Conservation (phyloP, 192 early-diverging fungal genomes). For the Spizellomyces punctatus region DNA sequence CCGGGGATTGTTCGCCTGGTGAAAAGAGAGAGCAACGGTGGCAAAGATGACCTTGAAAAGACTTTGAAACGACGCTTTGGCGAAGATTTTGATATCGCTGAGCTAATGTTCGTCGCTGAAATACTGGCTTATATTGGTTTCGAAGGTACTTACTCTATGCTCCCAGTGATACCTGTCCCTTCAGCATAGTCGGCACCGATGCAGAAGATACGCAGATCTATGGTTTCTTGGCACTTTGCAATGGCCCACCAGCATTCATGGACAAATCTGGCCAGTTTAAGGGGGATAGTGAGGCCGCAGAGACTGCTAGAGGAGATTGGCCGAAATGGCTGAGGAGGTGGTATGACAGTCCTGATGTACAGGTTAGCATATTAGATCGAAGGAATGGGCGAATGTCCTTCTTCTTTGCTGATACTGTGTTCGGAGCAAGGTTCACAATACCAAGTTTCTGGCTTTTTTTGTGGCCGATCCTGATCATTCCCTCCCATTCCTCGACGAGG, state of each 20-base stretch:
- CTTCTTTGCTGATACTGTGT: background rate
- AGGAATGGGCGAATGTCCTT: background rate
- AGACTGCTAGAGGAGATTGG: constrained; percentile 37
- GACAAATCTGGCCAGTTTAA: constrained; percentile 14
- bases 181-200: constrained; percentile 42
- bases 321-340: constrained; percentile 35
- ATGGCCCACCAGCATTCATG: constrained; percentile 40
- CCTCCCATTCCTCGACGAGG: constrained; percentile 36
- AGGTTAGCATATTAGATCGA: constrained; percentile 23
- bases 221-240: constrained; percentile 42
- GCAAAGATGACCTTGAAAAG: constrained; percentile 33
- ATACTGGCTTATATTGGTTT: background rate
- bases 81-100: constrained; percentile 33
- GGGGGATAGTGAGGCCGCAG: background rate
- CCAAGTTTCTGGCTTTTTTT: constrained; percentile 52
- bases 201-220: constrained; percentile 22
- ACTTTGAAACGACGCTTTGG: constrained; percentile 47
- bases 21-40: constrained; percentile 22
- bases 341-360: constrained; percentile 44
- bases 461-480: constrained; percentile 34
- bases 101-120: constrained; percentile 38
- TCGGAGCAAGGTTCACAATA: constrained; percentile 41
- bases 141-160: background rate
- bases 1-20: constrained; percentile 36
- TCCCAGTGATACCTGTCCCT: constrained; percentile 36